Conservation (phyloP, 176 grass and related monocot species). For the Otatea glauca region DNA sequence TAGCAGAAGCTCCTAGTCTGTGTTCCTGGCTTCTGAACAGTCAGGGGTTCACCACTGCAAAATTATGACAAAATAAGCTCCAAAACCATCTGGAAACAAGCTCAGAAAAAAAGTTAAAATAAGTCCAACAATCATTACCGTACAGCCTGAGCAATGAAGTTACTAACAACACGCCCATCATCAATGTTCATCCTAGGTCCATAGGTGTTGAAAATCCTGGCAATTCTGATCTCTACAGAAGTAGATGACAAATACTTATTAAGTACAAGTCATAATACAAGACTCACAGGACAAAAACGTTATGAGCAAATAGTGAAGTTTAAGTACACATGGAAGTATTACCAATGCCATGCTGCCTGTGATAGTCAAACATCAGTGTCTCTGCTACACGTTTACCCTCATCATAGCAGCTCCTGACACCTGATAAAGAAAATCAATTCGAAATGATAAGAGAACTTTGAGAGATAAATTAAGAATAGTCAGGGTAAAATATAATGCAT, state of each 20-base stretch:
- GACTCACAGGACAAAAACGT: neutral
- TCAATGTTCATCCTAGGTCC: conserved; percentile 99
- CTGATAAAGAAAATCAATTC: conserved; percentile 55
- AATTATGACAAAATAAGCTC: conserved; percentile 46
- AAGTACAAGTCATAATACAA: conserved; percentile 5
- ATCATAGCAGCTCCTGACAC: conserved; percentile 99
- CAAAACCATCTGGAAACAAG: conserved; percentile 28
- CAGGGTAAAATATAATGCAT: conserved; percentile 23
- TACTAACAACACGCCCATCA: conserved; percentile 98
- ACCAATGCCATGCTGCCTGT: conserved; percentile 99
- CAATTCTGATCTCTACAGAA: conserved; percentile 91
- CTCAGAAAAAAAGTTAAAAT: neutral
- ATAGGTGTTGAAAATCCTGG: conserved; percentile 99
- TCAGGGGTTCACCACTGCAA: conserved; percentile 81
- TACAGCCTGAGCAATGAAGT: conserved; percentile 99
- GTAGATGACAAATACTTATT: conserved; percentile 27
- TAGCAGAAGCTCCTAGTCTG: conserved; percentile 99
- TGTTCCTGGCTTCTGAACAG: conserved; percentile 97
- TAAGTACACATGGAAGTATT: conserved; percentile 41
- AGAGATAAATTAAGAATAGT: conserved; percentile 19
- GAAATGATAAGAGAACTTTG: neutral
- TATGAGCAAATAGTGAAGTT: conserved; percentile 28
- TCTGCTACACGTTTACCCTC: conserved; percentile 99
- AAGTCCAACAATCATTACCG: conserved; percentile 69
- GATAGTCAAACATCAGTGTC: conserved; percentile 99